Conservation (phyloP, 2,329 filamentous ascomycete genomes). For the Aspergillus japonicus region DNA sequence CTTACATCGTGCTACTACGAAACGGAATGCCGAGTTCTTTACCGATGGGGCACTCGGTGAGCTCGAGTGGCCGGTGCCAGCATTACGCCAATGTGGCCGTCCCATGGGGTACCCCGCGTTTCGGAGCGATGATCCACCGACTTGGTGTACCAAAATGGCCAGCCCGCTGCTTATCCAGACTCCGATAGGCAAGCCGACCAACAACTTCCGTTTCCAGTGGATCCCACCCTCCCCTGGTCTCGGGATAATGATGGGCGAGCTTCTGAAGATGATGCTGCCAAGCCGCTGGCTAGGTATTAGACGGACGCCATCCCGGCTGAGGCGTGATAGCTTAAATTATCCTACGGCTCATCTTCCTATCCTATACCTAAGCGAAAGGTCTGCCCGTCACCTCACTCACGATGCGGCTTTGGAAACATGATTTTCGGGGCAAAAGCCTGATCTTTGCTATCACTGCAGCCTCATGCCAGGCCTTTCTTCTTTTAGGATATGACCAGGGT, state of each 20-base stretch:
- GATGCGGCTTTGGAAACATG: constrained; percentile 24
- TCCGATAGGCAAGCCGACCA: background rate
- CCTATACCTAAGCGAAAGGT: background rate
- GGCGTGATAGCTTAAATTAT: background rate
- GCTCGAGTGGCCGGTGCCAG: background rate
- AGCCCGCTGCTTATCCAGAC: background rate
- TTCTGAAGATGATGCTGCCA: background rate
- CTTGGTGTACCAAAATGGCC: background rate
- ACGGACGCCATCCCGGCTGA: background rate
- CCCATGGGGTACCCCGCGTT: constrained; percentile 11
- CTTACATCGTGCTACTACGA: background rate
- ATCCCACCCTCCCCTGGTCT: background rate
- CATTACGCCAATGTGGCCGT: background rate
- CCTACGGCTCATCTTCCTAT: background rate
- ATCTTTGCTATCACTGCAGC: constrained; percentile 31
- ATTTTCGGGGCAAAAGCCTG: constrained; percentile 22
- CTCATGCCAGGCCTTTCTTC: constrained; percentile 42
- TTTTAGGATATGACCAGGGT: constrained; percentile 52
- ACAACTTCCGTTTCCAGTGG: background rate
- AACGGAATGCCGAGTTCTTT: background rate
- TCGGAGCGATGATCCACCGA: constrained; percentile 19
- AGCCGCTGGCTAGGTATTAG: background rate
- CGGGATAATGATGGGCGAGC: background rate
- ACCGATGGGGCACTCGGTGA: background rate
- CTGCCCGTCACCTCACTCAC: background rate